phyloP scores from a whole-genome alignment of 192 early-diverging fungal genomes.

The Backusella mclennaniae region DNA sequence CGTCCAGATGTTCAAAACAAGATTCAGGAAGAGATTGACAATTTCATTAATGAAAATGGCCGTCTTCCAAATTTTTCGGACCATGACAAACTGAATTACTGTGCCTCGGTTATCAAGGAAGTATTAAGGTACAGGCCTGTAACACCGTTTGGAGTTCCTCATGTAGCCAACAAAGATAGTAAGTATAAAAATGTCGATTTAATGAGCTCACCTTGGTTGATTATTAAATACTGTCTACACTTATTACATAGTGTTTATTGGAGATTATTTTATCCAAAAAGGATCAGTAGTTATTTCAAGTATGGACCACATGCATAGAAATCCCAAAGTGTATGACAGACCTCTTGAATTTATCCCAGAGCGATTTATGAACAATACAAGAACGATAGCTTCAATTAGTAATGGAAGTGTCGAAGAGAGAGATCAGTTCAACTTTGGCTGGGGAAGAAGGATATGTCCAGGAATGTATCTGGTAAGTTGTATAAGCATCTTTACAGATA shows the following conservation, averaged over 20 bases:
- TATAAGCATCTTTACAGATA: not conserved
- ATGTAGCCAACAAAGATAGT: constrained; percentile 14
- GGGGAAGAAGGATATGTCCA: constrained; percentile 18
- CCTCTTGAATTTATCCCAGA: constrained; percentile 51
- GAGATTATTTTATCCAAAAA: constrained; percentile 49
- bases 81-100: constrained; percentile 9
- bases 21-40: constrained; percentile 11
- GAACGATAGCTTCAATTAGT: not conserved
- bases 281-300: constrained; percentile 44
- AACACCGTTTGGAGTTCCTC: constrained; percentile 16
- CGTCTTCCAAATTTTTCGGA: constrained; percentile 6
- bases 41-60: not conserved
- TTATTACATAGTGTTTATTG: constrained; percentile 8
- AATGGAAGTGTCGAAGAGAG: constrained; percentile 7
- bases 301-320: constrained; percentile 46
- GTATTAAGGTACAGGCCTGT: constrained; percentile 10
- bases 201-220: not conserved
- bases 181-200: not conserved
- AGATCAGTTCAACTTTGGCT: constrained; percentile 26
- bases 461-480: constrained; percentile 9
- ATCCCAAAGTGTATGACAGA: constrained; percentile 32
- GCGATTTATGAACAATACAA: constrained; percentile 23
- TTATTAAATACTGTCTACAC: not conserved
- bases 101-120: constrained; percentile 15
- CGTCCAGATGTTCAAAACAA: constrained; percentile 21